Evolutionary conservation across 164 flowering plant species (phyloP), one percentile per base, ranked within the genome.

Genomic region (Vitis rotundifolia): DNA sequence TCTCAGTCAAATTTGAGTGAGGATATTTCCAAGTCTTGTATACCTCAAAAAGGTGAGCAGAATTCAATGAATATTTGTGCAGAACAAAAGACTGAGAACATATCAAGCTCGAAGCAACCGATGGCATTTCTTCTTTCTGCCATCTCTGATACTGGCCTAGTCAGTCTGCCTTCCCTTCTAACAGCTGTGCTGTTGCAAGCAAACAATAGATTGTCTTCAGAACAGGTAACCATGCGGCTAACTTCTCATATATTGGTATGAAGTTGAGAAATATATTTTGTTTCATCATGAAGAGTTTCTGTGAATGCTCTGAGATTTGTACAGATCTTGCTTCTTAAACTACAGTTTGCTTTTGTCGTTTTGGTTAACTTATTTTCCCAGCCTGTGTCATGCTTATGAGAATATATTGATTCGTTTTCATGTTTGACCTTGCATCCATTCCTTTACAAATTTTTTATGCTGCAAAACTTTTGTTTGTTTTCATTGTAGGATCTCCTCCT

Each of bases 101-200:
- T 49, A 37, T 72, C 66, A 59, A 71, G 71, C 65, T 49, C 71
- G 71, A 91, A 89, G 76, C 90, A 81, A 59, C 87, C 92, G 9
- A 68, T 77, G 4, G 71, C 79, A 18, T 88, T 77, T 81, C 90
- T 94, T 80, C 88, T 94, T 76, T 87, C 98, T 60, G 91, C 86
- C 50, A 79, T 94, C 68, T 81, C 89, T 63, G 98, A 94, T 78
- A 94, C 93, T 57, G 97, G 98, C 60, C 74, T 94, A 49, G 93
- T 92, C 70, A 82, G 93, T 73, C 94, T 94, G 76, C 94, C 87
- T 66, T 94, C 98, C 47, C 71, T 94, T 69, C 84, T 94, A 77
- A 92, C 98, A 65, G 90, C 96, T 72, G 98, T 92, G 68, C 77
- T 94, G 44, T 74, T 94, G 78, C 98, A 94, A 84, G 96, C 96